Base-by-base conservation (phyloP, 192 early-diverging fungal genomes). In the Backusella westeae region DNA sequence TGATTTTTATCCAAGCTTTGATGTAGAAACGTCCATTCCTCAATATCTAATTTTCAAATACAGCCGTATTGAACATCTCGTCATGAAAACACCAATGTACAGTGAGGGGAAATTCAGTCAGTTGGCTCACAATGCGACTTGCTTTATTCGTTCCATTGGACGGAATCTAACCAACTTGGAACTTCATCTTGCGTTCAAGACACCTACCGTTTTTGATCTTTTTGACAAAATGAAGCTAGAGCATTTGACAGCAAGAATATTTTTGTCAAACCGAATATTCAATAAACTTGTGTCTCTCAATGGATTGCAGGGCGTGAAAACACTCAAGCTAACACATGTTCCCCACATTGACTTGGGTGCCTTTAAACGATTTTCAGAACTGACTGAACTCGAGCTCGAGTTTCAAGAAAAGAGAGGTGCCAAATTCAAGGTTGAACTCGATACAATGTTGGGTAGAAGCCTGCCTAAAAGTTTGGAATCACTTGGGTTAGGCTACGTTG, bases 331-430 rank as follows among this genome's bases (percentile, higher is more conserved):
- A 23, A 29, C 56, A 63, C 56, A 63, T 23, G 56, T 63, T 12
- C 56, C 56, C 29, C 56, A 63, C 7, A 12, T 63, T 1, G 56
- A 63, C 12, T 29, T 63, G 3, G 0, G 23, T 23, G 23, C 4
- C 7, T 63, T 63, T 29, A 63, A 63, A 14, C 56, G 23, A 26
- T 63, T 63, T 63, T 21, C 56, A 63, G 12, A 26, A 23, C n/a
- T 63, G 21, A 63, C 23, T 14, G 56, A 63, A 63, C 26, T 63
- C 9, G 56, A 63, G 12, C 26, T 63, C 9, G 56, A 63, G 4
- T 63, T 63, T 63, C 23, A 63, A 63, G 56, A 63, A 63, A 63
- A 63, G 56, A 63, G 56, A 63, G 56, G 56, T 29, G 12, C 23
- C 12, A 63, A 63, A 63, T 63, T 63, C 56, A 29, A 9, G 23